phyloP scores from a whole-genome alignment of 2,329 filamentous ascomycete species.

The Phyllosticta ampelicida region DNA sequence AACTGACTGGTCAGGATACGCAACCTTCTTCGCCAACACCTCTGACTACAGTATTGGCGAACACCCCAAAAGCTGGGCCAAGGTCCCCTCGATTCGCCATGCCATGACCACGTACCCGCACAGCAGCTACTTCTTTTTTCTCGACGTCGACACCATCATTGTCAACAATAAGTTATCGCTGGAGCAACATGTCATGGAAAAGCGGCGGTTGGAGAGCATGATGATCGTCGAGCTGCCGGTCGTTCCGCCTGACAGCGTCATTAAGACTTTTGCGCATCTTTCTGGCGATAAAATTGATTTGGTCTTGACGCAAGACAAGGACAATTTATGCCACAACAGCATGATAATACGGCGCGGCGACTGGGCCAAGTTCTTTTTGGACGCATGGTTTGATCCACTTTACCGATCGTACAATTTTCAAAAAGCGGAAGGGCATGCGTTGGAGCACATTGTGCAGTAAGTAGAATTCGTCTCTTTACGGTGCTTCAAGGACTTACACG shows the following conservation, averaged over 20 bases:
- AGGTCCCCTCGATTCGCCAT: conserved; percentile 78
- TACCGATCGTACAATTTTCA: conserved; percentile 94
- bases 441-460: conserved; percentile 51
- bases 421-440: conserved; percentile 81
- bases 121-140: conserved; percentile 73
- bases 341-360: conserved; percentile 74
- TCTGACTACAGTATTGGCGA: conserved; percentile 62
- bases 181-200: conserved; percentile 58
- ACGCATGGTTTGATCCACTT: conserved; percentile 92
- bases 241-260: conserved; percentile 91
- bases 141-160: conserved; percentile 76
- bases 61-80: conserved; percentile 54
- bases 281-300: conserved; percentile 68
- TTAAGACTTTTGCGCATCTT: conserved; percentile 84
- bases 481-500: conserved; percentile 19
- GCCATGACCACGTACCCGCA: conserved; percentile 72
- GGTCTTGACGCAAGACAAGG: conserved; percentile 72
- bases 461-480: conserved; percentile 13
- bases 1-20: conserved; percentile 54
- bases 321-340: conserved; percentile 66
- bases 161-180: conserved; percentile 69
- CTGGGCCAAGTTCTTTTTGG: conserved; percentile 86
- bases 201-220: conserved; percentile 55
- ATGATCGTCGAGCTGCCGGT: conserved; percentile 83
- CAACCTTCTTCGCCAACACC: conserved; percentile 69